phyloP scores from a whole-genome alignment of 1,284 basidiomycete species.

The Volvariella surrecta region DNA sequence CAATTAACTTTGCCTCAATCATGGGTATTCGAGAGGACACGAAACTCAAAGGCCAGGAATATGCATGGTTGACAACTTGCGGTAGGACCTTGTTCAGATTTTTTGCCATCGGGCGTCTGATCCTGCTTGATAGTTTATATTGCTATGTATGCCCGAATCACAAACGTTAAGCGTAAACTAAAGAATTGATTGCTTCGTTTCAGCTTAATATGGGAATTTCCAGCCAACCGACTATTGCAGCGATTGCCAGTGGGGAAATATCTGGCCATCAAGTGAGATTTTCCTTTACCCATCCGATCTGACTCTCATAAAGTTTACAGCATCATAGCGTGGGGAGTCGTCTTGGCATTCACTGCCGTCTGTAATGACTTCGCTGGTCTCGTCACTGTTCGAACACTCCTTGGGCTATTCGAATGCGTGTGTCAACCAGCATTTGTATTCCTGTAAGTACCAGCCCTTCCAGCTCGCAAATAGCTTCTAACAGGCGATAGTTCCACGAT shows the following conservation, averaged over 20 bases:
- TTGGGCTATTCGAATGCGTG: conserved; percentile 41
- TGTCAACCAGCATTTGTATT: conserved; percentile 43
- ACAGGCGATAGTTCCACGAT: conserved; percentile 30
- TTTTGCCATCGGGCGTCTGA: background rate
- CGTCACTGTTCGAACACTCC: conserved; percentile 36
- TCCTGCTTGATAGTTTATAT: conserved; percentile 28
- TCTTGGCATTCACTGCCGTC: conserved; percentile 39
- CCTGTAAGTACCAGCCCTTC: conserved; percentile 17
- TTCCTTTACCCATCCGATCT: background rate
- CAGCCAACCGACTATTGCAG: conserved; percentile 39
- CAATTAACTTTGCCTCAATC: conserved; percentile 46
- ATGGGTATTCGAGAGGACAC: conserved; percentile 44
- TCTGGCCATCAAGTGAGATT: conserved; percentile 32
- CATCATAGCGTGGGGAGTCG: conserved; percentile 38
- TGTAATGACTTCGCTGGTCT: conserved; percentile 39
- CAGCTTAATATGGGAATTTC: conserved; percentile 40
- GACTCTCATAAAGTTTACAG: conserved; percentile 11
- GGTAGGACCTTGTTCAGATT: conserved; percentile 19
- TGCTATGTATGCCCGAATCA: conserved; percentile 23
- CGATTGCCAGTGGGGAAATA: conserved; percentile 40
- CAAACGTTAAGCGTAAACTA: background rate
- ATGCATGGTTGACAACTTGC: conserved; percentile 43
- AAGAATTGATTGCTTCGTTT: conserved; percentile 3
- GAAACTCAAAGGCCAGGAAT: conserved; percentile 38
- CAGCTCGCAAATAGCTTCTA: background rate